Conservation (phyloP, 1,139 yeast species). For the Insectozyma bohioensis region DNA sequence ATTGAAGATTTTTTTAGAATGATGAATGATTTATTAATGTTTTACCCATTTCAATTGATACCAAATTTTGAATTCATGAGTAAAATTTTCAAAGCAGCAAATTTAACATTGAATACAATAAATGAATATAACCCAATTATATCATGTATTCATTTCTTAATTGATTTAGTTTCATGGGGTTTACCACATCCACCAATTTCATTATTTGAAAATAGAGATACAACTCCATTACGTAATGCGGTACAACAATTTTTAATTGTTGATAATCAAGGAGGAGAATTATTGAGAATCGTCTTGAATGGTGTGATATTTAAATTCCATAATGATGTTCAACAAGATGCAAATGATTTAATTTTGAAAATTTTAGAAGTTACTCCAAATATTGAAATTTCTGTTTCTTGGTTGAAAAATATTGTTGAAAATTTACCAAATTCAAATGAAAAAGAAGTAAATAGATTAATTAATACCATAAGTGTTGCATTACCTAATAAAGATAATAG, state of each 20-base stretch:
- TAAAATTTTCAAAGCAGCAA: conserved; percentile 60
- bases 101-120: conserved; percentile 51
- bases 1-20: conserved; percentile 88
- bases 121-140: conserved; percentile 73
- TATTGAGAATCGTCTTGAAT: conserved; percentile 54
- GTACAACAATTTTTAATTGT: conserved; percentile 40
- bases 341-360: conserved; percentile 71
- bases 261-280: conserved; percentile 56
- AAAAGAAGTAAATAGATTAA: conserved; percentile 63
- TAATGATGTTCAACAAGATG: conserved; percentile 68
- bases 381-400: conserved; percentile 44
- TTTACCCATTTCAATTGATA: conserved; percentile 68
- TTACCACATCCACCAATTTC: conserved; percentile 78
- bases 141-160: conserved; percentile 70
- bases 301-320: conserved; percentile 78
- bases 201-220: conserved; percentile 49
- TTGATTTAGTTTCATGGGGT: conserved; percentile 85
- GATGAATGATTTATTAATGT: conserved; percentile 77
- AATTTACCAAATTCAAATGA: conserved; percentile 63
- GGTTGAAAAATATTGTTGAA: conserved; percentile 61
- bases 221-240: conserved; percentile 45
- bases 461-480: conserved; percentile 57
- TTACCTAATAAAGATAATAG: conserved; percentile 70
- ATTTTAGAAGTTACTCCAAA: conserved; percentile 55
- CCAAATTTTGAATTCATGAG: conserved; percentile 54